Conservation (phyloP, 768 basidiomycete genomes). For the Botryobasidium botryosum region DNA sequence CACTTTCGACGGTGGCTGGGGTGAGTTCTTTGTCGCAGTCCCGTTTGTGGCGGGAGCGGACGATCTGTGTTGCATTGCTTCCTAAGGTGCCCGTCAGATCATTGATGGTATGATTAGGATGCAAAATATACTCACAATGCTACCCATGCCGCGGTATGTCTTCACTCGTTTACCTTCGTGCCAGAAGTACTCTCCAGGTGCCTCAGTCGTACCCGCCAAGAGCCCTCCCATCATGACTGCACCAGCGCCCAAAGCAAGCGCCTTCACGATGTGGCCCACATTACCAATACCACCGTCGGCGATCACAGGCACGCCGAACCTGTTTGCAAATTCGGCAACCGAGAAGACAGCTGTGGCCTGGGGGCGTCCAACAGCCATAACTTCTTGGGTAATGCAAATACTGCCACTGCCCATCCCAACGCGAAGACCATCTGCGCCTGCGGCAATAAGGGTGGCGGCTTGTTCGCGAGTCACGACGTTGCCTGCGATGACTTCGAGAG, state of each 20-base stretch:
- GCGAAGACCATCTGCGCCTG: conserved; percentile 89
- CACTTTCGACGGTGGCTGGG: conserved; percentile 2
- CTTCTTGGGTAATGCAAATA: conserved; percentile 98
- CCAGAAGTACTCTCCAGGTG: conserved; percentile 98
- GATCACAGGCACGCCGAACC: conserved; percentile 91
- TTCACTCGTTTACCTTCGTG: conserved; percentile 98
- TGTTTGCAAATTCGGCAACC: conserved; percentile 81
- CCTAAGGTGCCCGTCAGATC: conserved; percentile 19
- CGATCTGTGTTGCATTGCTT: conserved; percentile 67
- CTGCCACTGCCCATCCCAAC: conserved; percentile 98
- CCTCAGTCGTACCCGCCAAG: conserved; percentile 90
- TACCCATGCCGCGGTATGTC: conserved; percentile 97
- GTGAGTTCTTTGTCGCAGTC: conserved; percentile 11
- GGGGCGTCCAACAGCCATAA: conserved; percentile 97
- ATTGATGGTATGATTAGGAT: not conserved
- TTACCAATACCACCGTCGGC: conserved; percentile 94
- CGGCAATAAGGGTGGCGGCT: conserved; percentile 81
- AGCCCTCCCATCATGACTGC: conserved; percentile 99
- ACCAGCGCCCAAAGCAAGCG: conserved; percentile 78
- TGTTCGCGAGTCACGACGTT: conserved; percentile 98
- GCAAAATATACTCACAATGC: conserved; percentile 34
- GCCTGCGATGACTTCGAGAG: conserved; percentile 86
- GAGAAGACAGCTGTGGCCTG: conserved; percentile 98
- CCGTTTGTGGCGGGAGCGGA: conserved; percentile 1
- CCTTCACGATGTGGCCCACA: conserved; percentile 96